Evolutionary conservation across 1,284 basidiomycete genomes (phyloP), one percentile per base, ranked within the genome.

Genomic region (Caloboletus firmus): DNA sequence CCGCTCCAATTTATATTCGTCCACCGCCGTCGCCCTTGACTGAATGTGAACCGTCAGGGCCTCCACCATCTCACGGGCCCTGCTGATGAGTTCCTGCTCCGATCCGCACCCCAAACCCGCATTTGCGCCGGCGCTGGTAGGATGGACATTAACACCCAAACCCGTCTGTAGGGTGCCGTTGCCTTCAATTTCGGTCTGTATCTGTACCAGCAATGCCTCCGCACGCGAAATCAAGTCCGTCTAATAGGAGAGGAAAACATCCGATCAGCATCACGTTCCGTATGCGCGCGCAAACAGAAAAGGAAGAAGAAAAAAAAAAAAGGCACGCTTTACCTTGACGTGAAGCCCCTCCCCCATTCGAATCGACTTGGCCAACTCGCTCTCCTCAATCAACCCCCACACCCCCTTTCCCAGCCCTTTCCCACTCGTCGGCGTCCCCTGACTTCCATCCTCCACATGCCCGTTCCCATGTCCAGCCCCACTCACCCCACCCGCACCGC

Each of bases 381-480:
- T 91, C 55, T 89, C 87, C 68, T 91, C 88, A 51, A 91, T 87
- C 81, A 91, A 81, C 0, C 80, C 81, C 89, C 89, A 91, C 9
- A 90, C 78, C 3, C 86, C 86, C 62, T 83, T 88, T 2, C 82
- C 81, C 32, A 77, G 63, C 2, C 76, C 76, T 31, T 74, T 70
- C 4, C 76, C 74, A 39, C 70, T 61, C 45, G 41, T 22, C 2
- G 53, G 49, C 17, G 57, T 64, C 26, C 54, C 59, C 9, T 52
- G 62, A 1, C 41, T 51, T 13, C 44, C 55, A 0, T 46, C 40
- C 49, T 48, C 61, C 0, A 1, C 32, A 15, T 47, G 58, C 17
- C 32, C 61, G 5, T 11, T 41, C 31, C 31, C 50, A 1, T 31
- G 22, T 9, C 41, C 18, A 15, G 17, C 15, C 15, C 18, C 45